phyloP scores from a whole-genome alignment of 1,139 yeast genomes.

The Diutina mesorugosa region DNA sequence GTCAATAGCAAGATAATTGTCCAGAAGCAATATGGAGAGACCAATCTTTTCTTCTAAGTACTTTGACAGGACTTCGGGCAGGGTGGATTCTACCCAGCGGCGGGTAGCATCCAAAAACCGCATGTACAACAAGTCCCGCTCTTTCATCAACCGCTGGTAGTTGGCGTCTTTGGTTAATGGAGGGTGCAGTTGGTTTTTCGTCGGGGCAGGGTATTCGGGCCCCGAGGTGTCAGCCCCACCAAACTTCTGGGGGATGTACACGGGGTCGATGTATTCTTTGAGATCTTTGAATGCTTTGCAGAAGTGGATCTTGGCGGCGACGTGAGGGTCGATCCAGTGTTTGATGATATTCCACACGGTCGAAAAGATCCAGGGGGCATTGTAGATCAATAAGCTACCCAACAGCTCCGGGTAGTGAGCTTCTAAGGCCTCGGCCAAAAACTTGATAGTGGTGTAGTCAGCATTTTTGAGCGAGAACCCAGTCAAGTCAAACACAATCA shows the following conservation, averaged over 20 bases:
- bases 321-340: constrained; percentile 83
- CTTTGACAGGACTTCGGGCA: constrained; percentile 27
- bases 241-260: constrained; percentile 43
- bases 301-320: constrained; percentile 68
- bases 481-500: constrained; percentile 61
- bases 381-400: constrained; percentile 64
- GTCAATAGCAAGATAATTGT: constrained; percentile 51
- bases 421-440: constrained; percentile 66
- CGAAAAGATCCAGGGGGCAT: constrained; percentile 84
- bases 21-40: constrained; percentile 34
- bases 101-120: constrained; percentile 44
- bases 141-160: constrained; percentile 13
- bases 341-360: constrained; percentile 80
- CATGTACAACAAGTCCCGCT: constrained; percentile 34
- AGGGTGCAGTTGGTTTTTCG: constrained; percentile 9
- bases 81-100: constrained; percentile 48
- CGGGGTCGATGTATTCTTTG: constrained; percentile 36
- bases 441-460: constrained; percentile 75
- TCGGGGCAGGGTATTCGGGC: constrained; percentile 44
- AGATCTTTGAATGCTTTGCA: constrained; percentile 52
- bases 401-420: constrained; percentile 82
- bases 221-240: constrained; percentile 56
- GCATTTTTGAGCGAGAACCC: constrained; percentile 70
- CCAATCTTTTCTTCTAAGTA: constrained; percentile 33
- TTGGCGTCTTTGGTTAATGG: constrained; percentile 25